Conservation (phyloP, 23 red algal species). For the Cyanidioschyzon merolae region DNA sequence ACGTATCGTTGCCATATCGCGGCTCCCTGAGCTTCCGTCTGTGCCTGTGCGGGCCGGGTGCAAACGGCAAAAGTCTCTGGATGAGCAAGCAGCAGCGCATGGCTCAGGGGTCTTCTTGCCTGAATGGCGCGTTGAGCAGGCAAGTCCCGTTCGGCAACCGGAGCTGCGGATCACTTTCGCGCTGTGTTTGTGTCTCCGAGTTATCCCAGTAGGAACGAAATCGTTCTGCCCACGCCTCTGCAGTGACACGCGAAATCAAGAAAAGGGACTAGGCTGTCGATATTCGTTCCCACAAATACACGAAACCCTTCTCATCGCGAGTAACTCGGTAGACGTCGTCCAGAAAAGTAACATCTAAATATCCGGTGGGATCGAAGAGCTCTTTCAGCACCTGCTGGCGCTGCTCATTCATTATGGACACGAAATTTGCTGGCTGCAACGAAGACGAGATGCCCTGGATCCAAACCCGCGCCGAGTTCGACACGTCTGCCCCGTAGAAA, state of each 20-base stretch:
- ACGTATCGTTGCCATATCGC: too few species aligned
- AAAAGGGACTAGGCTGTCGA: background rate
- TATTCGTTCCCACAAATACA: background rate
- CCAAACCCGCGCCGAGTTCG: background rate
- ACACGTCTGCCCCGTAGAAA: background rate
- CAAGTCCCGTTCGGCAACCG: too few species aligned
- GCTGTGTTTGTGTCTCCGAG: too few species aligned
- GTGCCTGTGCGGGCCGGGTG: too few species aligned
- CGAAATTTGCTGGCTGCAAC: background rate
- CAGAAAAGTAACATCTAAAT: background rate
- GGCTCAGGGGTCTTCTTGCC: too few species aligned
- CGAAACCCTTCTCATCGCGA: background rate
- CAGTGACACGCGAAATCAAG: background rate
- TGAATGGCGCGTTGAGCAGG: too few species aligned
- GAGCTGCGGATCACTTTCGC: too few species aligned
- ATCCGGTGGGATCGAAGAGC: conserved; percentile 3
- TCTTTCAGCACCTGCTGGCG: background rate
- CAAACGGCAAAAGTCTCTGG: too few species aligned
- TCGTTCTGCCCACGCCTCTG: too few species aligned
- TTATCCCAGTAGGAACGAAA: too few species aligned
- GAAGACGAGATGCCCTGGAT: background rate
- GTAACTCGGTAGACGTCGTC: background rate
- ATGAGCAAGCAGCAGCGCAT: too few species aligned
- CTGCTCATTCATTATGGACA: background rate
- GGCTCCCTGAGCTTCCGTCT: too few species aligned